Conservation (phyloP, 441 rosid species). For the Euphorbia celastroides region DNA sequence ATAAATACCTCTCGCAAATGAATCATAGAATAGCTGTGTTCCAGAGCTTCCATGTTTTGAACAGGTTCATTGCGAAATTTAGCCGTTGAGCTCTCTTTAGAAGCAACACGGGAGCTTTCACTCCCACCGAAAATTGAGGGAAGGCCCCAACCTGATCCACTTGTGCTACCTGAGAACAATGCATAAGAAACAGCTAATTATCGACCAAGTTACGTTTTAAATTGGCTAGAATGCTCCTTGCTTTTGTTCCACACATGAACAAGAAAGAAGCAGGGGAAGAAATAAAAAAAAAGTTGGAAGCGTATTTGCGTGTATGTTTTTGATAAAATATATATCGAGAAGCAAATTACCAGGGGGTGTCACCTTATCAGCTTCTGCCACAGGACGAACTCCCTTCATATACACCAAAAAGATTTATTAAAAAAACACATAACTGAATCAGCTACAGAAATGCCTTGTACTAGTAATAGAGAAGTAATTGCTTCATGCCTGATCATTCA, state of each 20-base stretch:
- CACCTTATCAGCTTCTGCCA: constrained; percentile 49
- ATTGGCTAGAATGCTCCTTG: not conserved
- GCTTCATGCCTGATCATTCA: constrained; percentile 73
- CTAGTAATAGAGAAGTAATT: not conserved
- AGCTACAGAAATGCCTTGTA: constrained; percentile 1
- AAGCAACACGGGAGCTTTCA: constrained; percentile 43
- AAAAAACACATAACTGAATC: not conserved
- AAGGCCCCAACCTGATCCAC: constrained; percentile 76
- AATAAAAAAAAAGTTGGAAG: not conserved
- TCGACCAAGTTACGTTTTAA: not conserved
- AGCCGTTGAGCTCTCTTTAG: constrained; percentile 47
- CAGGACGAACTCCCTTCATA: constrained; percentile 49
- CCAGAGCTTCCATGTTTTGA: constrained; percentile 32
- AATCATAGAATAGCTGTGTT: constrained; percentile 55
- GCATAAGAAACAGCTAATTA: not conserved
- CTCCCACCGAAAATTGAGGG: constrained; percentile 76
- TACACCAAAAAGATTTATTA: constrained; percentile 13
- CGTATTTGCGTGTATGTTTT: not conserved
- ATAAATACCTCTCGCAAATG: constrained; percentile 67
- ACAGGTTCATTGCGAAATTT: constrained; percentile 46
- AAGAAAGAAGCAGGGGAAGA: not conserved
- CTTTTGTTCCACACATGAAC: not conserved
- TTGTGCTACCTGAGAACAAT: constrained; percentile 34
- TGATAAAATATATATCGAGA: not conserved
- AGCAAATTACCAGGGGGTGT: constrained; percentile 45